These are phyloP conservation scores for Trebouxia gelatinosa DNA, from an alignment of 163 green algal genomes.

Conservation along the genomic window DNA sequence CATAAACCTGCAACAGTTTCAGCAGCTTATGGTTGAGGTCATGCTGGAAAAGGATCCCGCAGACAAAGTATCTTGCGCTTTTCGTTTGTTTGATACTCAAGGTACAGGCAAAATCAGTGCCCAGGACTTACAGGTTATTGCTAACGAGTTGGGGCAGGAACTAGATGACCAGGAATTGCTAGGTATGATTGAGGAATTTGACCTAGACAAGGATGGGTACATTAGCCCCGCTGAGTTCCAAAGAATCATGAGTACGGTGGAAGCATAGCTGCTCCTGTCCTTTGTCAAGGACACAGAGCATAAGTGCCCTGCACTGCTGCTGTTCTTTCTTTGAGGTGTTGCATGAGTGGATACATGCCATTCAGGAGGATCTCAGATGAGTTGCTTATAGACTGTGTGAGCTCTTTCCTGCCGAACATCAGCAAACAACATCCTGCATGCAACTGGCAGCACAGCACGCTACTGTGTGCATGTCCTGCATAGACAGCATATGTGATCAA, in stretches of 20 bases:
- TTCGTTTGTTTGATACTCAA: slow-evolving; percentile 42
- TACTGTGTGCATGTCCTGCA: no score
- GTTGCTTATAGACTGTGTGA: no score
- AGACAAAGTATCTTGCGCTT: slow-evolving; percentile 38
- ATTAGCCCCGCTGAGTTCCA: slow-evolving; percentile 47
- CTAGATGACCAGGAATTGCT: slow-evolving; percentile 47
- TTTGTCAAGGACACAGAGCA: not conserved
- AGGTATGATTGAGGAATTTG: slow-evolving; percentile 53
- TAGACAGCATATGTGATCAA: no score
- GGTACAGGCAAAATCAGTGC: slow-evolving; percentile 38
- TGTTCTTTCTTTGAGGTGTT: not conserved
- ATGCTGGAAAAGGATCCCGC: slow-evolving; percentile 32
- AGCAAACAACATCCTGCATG: no score
- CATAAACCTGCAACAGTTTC: slow-evolving; percentile 30
- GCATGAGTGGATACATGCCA: not conserved
- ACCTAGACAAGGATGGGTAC: slow-evolving; percentile 40
- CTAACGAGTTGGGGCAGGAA: slow-evolving; percentile 40
- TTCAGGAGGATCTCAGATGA: not conserved
- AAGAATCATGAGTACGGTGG: slow-evolving; percentile 1
- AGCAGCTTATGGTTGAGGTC: slow-evolving; percentile 29
- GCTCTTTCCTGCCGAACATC: no score
- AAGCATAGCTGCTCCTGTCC: not conserved
- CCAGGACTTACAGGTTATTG: slow-evolving; percentile 38
- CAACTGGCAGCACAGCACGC: no score
- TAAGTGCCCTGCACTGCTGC: not conserved